Percentiles rank a stretch among this genome's conserved stretches.
These are phyloP conservation scores for Kodamaea sp. DNA, from an alignment of 1,139 yeast species.

Conservation along the genomic window DNA sequence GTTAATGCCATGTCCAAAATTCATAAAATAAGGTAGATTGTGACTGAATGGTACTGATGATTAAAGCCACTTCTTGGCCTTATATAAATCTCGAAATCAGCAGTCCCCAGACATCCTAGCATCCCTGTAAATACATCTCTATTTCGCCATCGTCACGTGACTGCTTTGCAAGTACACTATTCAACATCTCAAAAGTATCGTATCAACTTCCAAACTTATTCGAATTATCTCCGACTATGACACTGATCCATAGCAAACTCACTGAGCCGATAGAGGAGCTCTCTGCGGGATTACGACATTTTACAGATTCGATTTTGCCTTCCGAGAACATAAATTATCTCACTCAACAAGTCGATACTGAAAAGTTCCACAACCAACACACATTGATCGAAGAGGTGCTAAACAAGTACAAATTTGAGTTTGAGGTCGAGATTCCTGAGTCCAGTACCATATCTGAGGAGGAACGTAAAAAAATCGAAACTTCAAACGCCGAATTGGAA, in stretches of 20 bases:
- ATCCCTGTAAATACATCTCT: too few species aligned
- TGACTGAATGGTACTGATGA: too few species aligned
- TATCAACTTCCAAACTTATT: too few species aligned
- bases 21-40: too few species aligned
- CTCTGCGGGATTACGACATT: slow-evolving; percentile 1
- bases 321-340: slow-evolving; percentile 3
- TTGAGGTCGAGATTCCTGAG: slow-evolving; percentile 6
- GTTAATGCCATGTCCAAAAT: too few species aligned
- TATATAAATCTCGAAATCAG: too few species aligned
- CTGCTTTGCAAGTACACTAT: too few species aligned
- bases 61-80: too few species aligned
- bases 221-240: too few species aligned
- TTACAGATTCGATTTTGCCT: slow-evolving; percentile 1
- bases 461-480: slow-evolving; percentile 12
- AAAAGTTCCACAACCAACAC: slow-evolving; percentile 5
- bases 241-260: slow-evolving; percentile 6
- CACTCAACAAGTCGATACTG: slow-evolving; percentile 1
- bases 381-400: slow-evolving; percentile 5
- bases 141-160: too few species aligned
- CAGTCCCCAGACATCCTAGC: too few species aligned
- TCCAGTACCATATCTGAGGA: slow-evolving; percentile 9
- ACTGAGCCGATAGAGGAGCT: slow-evolving; percentile 9
- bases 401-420: slow-evolving; percentile 7
- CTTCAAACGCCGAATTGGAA: slow-evolving; percentile 21
- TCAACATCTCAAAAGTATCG: too few species aligned